phyloP scores from a whole-genome alignment of 495 filamentous ascomycete species.

The Penicillium angulare region DNA sequence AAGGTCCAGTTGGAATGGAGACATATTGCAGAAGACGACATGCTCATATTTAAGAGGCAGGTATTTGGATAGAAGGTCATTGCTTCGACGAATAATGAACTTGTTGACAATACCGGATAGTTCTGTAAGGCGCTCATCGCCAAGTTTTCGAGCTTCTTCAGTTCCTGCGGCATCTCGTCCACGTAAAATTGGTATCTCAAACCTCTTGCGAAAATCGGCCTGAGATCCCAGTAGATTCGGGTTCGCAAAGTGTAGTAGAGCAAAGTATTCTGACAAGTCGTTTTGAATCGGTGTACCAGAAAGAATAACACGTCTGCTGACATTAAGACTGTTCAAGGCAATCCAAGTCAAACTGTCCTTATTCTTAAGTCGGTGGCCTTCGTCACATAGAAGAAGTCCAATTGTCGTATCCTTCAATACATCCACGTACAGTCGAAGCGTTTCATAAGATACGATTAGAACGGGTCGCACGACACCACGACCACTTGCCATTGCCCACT shows the following conservation, averaged over 20 bases:
- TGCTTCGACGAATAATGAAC: constrained; percentile 97
- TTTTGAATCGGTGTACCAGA: constrained; percentile 98
- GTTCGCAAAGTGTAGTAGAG: constrained; percentile 95
- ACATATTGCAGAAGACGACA: constrained; percentile 98
- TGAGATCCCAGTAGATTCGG: constrained; percentile 86
- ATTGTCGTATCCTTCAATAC: constrained; percentile 83
- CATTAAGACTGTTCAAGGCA: constrained; percentile 85
- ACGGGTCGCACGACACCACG: constrained; percentile 89
- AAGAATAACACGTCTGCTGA: constrained; percentile 87
- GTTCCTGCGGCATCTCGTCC: constrained; percentile 90
- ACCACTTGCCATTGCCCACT: constrained; percentile 90
- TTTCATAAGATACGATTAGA: constrained; percentile 99
- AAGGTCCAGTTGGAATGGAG: constrained; percentile 85
- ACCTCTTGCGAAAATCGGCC: constrained; percentile 91
- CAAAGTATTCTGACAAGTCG: constrained; percentile 95
- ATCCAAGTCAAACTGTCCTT: constrained; percentile 93
- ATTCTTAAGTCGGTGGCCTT: constrained; percentile 98
- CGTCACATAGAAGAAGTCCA: constrained; percentile 94
- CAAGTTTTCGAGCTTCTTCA: constrained; percentile 77
- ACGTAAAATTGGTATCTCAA: constrained; percentile 86
- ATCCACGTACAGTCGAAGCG: constrained; percentile 85
- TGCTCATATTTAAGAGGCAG: constrained; percentile 99
- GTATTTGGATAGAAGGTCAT: constrained; percentile 98
- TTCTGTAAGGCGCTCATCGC: constrained; percentile 79
- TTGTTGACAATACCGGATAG: constrained; percentile 88